Conservation (phyloP, 495 filamentous ascomycete genomes). For the Aspergillus biplanus region DNA sequence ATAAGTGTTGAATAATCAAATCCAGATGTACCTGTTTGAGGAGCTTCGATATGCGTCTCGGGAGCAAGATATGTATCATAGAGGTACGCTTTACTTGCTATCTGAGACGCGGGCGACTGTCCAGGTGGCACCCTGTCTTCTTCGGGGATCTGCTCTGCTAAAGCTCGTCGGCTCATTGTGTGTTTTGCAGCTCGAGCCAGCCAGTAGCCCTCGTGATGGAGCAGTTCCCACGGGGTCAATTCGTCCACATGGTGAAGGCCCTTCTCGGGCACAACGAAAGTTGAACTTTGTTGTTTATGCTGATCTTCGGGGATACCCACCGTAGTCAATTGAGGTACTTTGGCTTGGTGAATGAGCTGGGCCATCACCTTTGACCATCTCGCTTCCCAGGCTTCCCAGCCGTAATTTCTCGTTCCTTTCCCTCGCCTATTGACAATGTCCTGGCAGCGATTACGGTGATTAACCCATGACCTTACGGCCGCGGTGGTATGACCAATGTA, state of each 20-base stretch:
- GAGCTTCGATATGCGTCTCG: conserved; percentile 71
- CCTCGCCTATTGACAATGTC: conserved; percentile 81
- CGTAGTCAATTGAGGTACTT: conserved; percentile 45
- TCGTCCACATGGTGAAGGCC: conserved; percentile 62
- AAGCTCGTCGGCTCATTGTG: conserved; percentile 56
- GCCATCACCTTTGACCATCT: conserved; percentile 84
- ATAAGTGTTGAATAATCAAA: conserved; percentile 69
- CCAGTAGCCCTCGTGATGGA: conserved; percentile 93
- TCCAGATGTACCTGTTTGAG: conserved; percentile 52
- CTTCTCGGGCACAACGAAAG: conserved; percentile 72
- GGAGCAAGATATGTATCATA: conserved; percentile 89
- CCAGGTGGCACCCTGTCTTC: conserved; percentile 73
- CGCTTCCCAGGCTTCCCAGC: conserved; percentile 87
- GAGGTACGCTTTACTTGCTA: conserved; percentile 65
- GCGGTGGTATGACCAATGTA: conserved; percentile 74
- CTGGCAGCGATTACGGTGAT: conserved; percentile 68
- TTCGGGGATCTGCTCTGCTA: conserved; percentile 70
- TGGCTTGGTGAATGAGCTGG: conserved; percentile 68
- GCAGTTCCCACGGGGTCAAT: conserved; percentile 73
- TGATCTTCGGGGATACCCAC: conserved; percentile 25
- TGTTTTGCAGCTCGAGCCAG: conserved; percentile 70
- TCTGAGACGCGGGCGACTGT: conserved; percentile 67
- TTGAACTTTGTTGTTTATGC: conserved; percentile 31
- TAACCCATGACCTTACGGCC: conserved; percentile 75
- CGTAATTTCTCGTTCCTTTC: conserved; percentile 79